Conservation (phyloP, 495 filamentous ascomycete genomes). For the Penicillium argentinense region DNA sequence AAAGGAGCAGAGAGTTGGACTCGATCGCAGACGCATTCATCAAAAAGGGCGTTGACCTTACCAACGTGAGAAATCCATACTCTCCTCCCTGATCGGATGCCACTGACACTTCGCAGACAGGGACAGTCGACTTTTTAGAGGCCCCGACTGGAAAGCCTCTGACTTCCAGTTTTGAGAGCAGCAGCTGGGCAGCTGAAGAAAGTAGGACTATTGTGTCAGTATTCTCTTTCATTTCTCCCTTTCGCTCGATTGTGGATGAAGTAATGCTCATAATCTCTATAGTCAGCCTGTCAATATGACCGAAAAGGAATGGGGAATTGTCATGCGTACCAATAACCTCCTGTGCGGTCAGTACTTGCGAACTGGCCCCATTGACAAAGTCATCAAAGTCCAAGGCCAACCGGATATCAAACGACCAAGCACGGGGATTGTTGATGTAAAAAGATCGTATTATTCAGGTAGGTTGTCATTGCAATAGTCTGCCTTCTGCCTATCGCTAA, state of each 20-base stretch:
- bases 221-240: not conserved
- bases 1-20: not conserved
- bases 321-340: slow-evolving; percentile 8
- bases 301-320: slow-evolving; percentile 10
- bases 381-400: slow-evolving; percentile 7
- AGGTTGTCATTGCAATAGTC: not conserved
- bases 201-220: slow-evolving; percentile 1
- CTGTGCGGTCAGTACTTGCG: slow-evolving; percentile 2
- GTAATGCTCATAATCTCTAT: slow-evolving; percentile 6
- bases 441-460: not conserved
- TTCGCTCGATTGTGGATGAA: too few species aligned
- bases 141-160: not conserved
- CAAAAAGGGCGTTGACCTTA: not conserved
- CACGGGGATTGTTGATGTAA: not conserved
- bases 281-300: slow-evolving; percentile 9
- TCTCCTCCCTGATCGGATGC: not conserved
- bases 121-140: not conserved
- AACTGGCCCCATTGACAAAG: not conserved
- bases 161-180: not conserved
- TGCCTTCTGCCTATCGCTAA: not conserved
- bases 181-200: not conserved
- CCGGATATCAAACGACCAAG: slow-evolving; percentile 1
- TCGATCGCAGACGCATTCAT: not conserved
- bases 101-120: not conserved
- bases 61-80: slow-evolving; percentile 1